Evolutionary conservation across 2,329 filamentous ascomycete species (phyloP).

Genomic region (Aspergillus calidoustus): DNA sequence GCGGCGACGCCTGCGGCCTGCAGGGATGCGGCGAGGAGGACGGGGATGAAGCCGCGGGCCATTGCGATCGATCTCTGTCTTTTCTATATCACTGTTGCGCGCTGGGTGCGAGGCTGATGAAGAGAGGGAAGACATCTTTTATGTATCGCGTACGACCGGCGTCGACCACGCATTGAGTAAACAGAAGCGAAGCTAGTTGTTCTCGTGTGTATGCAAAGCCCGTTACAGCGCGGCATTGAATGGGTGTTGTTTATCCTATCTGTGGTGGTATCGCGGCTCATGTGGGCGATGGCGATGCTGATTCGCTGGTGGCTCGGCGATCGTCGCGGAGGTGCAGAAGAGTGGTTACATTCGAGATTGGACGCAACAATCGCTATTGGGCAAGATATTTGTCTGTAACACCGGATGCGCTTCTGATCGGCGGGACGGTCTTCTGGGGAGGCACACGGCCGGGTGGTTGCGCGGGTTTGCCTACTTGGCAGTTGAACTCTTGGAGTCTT

Average conservation of each 20-base stretch:
- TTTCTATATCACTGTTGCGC: not conserved
- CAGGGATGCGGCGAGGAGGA: conserved; percentile 23
- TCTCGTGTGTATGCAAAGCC: not conserved
- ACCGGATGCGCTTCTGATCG: not conserved
- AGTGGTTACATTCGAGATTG: conserved; percentile 6
- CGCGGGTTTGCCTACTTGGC: not conserved
- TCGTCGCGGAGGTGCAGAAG: conserved; percentile 2
- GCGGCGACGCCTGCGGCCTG: conserved; percentile 19
- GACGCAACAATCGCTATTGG: not conserved
- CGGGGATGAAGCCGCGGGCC: conserved; percentile 15
- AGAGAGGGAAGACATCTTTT: not conserved
- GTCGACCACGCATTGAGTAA: not conserved
- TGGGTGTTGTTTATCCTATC: not conserved
- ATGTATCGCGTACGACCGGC: not conserved
- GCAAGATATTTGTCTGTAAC: not conserved
- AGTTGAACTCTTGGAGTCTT: not conserved
- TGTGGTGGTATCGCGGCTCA: not conserved
- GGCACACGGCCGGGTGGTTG: not conserved
- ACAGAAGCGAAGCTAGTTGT: not conserved
- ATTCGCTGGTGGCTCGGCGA: not conserved
- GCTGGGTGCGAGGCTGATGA: not conserved
- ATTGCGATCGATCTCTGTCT: not conserved
- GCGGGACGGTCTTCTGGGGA: not conserved
- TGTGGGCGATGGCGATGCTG: not conserved
- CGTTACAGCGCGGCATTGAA: not conserved